Evolutionary conservation across 371 early-diverging fungal species (phyloP), one percentile per base, ranked within the genome.

Genomic region (Mucor mucedo): DNA sequence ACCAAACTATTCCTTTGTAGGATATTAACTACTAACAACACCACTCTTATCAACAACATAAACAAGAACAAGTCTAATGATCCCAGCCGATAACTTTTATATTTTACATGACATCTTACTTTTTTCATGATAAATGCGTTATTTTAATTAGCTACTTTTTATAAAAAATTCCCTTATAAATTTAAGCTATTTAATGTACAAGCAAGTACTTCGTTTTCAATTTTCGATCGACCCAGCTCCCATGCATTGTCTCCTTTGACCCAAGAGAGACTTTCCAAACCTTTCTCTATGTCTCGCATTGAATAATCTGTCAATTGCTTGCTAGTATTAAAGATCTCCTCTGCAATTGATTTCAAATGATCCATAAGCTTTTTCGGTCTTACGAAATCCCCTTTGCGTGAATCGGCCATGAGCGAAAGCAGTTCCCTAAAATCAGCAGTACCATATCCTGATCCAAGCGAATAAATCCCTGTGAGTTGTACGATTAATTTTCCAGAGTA

Each of bases 381-480:
- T 35, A 38, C 49, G 49, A 47, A 47, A 2, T n/a, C 4, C 0
- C 9, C 29, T 40, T 28, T 16, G 8, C n/a, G 16, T 16, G 58
- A 6, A 10, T 40, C 50, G 3, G 8, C 8, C 13, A 48, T 38
- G 1, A 58, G 38, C n/a, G 35, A 28, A 10, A 68, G 29, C 7
- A 71, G 44, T 6, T 71, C 72, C 44, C 64, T 62, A 14, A 69
- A 70, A 21, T 73, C 73, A 10, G 33, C 11, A 14, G 55, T 57
- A 4, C 67, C 62, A 58, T 72, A 69, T 13, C 55, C 39, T 10
- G 58, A 16, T 6, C 32, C 60, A 21, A 55, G 33, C 5, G 55
- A n/a, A 27, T 48, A 58, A 7, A 73, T 60, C 21, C 54, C 53
- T 0, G 62, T 66, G 9, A 73, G 47, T 29, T 73, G 70, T 38